Conservation (phyloP, 495 filamentous ascomycete species). For the Hypomontagnella submonticulosa region DNA sequence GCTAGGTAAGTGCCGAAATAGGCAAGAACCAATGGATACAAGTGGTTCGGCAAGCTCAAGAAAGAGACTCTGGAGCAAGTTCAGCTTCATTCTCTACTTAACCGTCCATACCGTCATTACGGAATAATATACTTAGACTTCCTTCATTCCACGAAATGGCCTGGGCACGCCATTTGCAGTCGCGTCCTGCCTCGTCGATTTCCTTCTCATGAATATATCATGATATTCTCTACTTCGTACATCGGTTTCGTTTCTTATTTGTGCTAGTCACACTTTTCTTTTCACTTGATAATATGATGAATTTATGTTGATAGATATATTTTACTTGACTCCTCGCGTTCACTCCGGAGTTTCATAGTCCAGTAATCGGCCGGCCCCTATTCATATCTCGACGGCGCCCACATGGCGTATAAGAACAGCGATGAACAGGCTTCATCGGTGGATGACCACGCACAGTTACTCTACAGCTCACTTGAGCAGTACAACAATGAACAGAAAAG, state of each 20-base stretch:
- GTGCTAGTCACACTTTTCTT: slow-evolving; percentile 14
- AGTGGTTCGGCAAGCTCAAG: background rate
- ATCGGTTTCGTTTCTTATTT: slow-evolving; percentile 29
- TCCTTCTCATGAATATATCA: slow-evolving; percentile 24
- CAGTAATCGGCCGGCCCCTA: slow-evolving; percentile 34
- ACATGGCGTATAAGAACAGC: slow-evolving; percentile 41
- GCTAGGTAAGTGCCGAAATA: slow-evolving; percentile 9
- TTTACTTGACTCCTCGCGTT: slow-evolving; percentile 7
- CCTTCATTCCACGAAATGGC: slow-evolving; percentile 48
- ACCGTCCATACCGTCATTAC: slow-evolving; percentile 12
- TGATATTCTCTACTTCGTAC: slow-evolving; percentile 18
- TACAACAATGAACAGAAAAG: slow-evolving; percentile 39
- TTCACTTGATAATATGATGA: slow-evolving; percentile 9
- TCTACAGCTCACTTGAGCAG: slow-evolving; percentile 45
- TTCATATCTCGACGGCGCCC: slow-evolving; percentile 15
- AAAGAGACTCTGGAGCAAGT: slow-evolving; percentile 28
- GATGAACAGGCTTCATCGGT: slow-evolving; percentile 18
- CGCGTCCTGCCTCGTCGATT: slow-evolving; percentile 42
- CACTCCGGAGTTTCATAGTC: background rate
- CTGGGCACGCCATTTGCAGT: slow-evolving; percentile 27
- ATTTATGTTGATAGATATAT: slow-evolving; percentile 11
- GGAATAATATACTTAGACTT: slow-evolving; percentile 11
- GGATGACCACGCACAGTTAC: slow-evolving; percentile 30
- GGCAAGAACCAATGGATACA: slow-evolving; percentile 1
- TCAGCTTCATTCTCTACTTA: slow-evolving; percentile 27